Conservation (phyloP, 1,284 basidiomycete genomes). For the Ustilago esculenta region DNA sequence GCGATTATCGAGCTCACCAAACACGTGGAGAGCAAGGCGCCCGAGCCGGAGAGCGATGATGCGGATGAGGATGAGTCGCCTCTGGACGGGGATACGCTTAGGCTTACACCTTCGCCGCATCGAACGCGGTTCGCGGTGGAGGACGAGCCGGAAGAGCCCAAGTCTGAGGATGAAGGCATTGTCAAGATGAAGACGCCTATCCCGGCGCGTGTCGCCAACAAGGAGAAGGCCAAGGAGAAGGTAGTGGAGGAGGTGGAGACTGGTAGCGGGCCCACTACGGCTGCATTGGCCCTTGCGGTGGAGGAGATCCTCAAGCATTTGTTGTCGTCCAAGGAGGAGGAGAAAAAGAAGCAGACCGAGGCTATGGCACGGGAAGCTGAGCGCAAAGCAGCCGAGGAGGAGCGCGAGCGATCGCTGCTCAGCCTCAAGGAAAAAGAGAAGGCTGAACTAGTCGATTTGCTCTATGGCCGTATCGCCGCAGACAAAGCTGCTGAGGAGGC, state of each 20-base stretch:
- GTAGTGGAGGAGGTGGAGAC: not conserved
- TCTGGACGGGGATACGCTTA: conserved; percentile 26
- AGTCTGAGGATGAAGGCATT: conserved; percentile 7
- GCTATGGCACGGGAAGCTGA: conserved; percentile 27
- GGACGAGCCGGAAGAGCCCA: conserved; percentile 24
- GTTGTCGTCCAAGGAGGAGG: conserved; percentile 53
- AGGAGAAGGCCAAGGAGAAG: not conserved
- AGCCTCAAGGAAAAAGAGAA: conserved; percentile 44
- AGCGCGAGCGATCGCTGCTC: conserved; percentile 20
- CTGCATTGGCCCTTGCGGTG: conserved; percentile 54
- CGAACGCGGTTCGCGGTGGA: conserved; percentile 27
- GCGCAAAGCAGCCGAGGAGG: conserved; percentile 27
- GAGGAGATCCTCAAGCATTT: conserved; percentile 64
- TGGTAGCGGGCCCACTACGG: conserved; percentile 16
- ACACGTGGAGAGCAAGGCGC: conserved; percentile 40
- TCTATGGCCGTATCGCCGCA: conserved; percentile 28
- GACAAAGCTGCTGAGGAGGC: conserved; percentile 41
- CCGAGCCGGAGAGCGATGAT: conserved; percentile 6
- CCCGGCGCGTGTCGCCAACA: conserved; percentile 9
- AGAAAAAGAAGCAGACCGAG: conserved; percentile 35
- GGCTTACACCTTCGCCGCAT: conserved; percentile 34
- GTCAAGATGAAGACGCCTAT: conserved; percentile 31
- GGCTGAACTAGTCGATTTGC: conserved; percentile 45
- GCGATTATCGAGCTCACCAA: conserved; percentile 47
- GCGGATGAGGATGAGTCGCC: not conserved